phyloP scores from a whole-genome alignment of 2,329 filamentous ascomycete genomes.

The Diaporthe sp. region DNA sequence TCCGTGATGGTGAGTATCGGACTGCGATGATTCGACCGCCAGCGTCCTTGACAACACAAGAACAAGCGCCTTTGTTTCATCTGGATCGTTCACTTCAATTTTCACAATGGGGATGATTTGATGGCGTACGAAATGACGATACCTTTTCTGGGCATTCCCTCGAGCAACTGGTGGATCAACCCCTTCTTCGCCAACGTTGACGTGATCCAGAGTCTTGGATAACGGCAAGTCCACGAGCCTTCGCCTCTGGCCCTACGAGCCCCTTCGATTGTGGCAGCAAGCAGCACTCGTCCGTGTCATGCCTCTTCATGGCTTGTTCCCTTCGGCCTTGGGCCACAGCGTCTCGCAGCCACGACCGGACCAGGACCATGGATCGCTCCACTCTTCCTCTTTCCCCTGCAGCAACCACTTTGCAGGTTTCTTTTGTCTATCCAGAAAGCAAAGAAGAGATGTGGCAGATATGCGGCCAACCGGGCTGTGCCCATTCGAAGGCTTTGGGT shows the following conservation, averaged over 20 bases:
- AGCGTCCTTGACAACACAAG: not conserved
- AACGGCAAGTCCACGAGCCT: not conserved
- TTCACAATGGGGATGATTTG: slow-evolving; percentile 14
- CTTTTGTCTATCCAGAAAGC: slow-evolving; percentile 31
- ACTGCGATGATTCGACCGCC: not conserved
- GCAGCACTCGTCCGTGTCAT: not conserved
- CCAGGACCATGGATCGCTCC: not conserved
- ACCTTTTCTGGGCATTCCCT: slow-evolving; percentile 1
- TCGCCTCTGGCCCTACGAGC: not conserved
- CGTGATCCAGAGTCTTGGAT: not conserved
- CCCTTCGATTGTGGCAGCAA: not conserved
- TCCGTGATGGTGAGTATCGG: not conserved
- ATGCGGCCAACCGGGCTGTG: slow-evolving; percentile 22
- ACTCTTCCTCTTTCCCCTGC: not conserved
- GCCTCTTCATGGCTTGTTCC: not conserved
- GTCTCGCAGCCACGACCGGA: not conserved
- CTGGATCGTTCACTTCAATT: not conserved
- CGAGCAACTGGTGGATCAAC: not conserved
- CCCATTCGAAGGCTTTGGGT: slow-evolving; percentile 10
- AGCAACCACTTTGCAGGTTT: not conserved
- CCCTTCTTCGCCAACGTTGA: not conserved
- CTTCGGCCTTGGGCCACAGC: not conserved
- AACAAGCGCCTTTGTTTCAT: not conserved
- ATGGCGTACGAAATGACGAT: slow-evolving; percentile 15
- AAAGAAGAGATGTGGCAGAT: not conserved